Conservation (phyloP, 2,329 filamentous ascomycete species). For the Diplodia seriata region DNA sequence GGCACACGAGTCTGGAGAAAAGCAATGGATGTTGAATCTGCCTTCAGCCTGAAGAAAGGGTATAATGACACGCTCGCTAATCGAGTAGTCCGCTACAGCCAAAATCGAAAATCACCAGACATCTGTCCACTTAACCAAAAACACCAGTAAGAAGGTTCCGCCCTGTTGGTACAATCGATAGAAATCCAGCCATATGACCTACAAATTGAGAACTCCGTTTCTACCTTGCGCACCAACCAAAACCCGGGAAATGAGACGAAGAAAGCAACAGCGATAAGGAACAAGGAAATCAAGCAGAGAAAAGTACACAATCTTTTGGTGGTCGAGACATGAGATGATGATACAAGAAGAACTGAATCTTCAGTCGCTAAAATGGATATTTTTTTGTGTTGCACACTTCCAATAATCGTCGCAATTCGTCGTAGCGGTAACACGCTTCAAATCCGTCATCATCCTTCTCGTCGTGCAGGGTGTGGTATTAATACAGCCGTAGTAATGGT, state of each 20-base stretch:
- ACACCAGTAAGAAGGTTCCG: not conserved
- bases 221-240: not conserved
- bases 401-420: conserved; percentile 19
- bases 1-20: not conserved
- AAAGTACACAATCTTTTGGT: conserved; percentile 10
- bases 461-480: conserved; percentile 18
- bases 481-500: conserved; percentile 19
- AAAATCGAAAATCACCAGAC: not conserved
- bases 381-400: conserved; percentile 17
- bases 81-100: not conserved
- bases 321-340: not conserved
- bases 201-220: not conserved
- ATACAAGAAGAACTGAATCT: not conserved
- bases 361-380: conserved; percentile 2
- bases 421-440: conserved; percentile 15
- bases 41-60: not conserved
- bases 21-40: not conserved
- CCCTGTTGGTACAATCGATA: conserved; percentile 7
- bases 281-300: not conserved
- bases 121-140: not conserved
- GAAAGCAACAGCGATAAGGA: not conserved
- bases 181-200: not conserved
- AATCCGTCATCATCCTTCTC: conserved; percentile 22
- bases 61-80: conserved; percentile 2
- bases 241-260: not conserved